These are phyloP conservation scores for Fonsecaea pedrosoi DNA, from an alignment of 2,329 filamentous ascomycete species.

Conservation along the genomic window DNA sequence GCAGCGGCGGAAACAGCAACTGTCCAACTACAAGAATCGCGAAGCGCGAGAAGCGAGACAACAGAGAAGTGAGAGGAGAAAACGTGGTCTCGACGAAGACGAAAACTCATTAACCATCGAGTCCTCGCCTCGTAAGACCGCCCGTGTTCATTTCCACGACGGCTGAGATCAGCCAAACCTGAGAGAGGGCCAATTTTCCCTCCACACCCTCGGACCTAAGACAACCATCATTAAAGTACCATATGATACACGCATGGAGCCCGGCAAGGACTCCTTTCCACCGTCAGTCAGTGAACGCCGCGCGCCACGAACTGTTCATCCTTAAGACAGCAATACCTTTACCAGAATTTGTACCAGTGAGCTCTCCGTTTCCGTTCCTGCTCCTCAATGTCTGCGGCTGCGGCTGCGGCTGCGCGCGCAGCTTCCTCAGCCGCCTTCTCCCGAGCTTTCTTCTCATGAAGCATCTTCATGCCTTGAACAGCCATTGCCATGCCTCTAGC, in stretches of 20 bases:
- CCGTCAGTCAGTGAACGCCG: slow-evolving; percentile 9
- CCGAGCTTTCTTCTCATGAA: slow-evolving; percentile 70
- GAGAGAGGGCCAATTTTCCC: background rate
- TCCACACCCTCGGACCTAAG: background rate
- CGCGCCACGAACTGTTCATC: slow-evolving; percentile 33
- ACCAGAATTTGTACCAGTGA: slow-evolving; percentile 58
- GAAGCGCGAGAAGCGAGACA: slow-evolving; percentile 66
- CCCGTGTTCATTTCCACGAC: slow-evolving; percentile 33
- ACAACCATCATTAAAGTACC: background rate
- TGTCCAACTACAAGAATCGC: slow-evolving; percentile 65
- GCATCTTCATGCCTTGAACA: slow-evolving; percentile 78
- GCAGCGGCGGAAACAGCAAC: slow-evolving; percentile 63
- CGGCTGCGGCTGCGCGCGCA: slow-evolving; percentile 44
- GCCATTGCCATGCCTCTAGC: slow-evolving; percentile 82
- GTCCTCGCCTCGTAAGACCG: slow-evolving; percentile 38
- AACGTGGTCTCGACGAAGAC: slow-evolving; percentile 27
- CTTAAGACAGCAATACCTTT: slow-evolving; percentile 38
- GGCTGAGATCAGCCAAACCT: slow-evolving; percentile 22
- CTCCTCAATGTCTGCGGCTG: slow-evolving; percentile 47
- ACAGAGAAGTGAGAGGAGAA: slow-evolving; percentile 60
- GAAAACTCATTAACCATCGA: slow-evolving; percentile 27
- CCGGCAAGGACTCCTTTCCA: background rate
- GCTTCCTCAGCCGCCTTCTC: slow-evolving; percentile 50
- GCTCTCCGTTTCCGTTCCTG: slow-evolving; percentile 51
- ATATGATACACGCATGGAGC: background rate